Conservation (phyloP, 2,329 filamentous ascomycete species). For the Sporothrix brasiliensis region DNA sequence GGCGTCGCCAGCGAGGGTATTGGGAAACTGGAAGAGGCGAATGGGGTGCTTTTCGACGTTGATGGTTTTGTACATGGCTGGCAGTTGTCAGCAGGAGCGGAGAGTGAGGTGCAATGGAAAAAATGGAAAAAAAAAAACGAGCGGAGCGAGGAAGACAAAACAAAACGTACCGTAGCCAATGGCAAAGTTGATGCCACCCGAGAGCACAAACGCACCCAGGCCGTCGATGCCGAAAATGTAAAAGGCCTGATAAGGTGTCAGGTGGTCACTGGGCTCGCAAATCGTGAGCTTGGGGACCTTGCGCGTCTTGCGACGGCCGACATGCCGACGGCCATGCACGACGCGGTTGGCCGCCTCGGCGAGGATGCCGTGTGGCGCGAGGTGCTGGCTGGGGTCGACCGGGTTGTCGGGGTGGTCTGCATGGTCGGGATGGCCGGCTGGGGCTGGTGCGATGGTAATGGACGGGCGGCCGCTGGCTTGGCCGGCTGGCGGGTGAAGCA, state of each 20-base stretch:
- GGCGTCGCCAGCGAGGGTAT: slow-evolving; percentile 55
- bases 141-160: not conserved
- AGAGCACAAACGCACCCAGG: slow-evolving; percentile 51
- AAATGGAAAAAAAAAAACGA: no score
- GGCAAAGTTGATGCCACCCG: slow-evolving; percentile 56
- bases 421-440: not conserved
- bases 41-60: slow-evolving; percentile 46
- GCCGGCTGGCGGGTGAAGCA: not conserved
- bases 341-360: slow-evolving; percentile 34
- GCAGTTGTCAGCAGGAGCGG: slow-evolving; percentile 34
- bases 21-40: slow-evolving; percentile 54
- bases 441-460: slow-evolving; percentile 13
- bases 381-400: slow-evolving; percentile 7
- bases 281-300: slow-evolving; percentile 36
- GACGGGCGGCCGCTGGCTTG: not conserved
- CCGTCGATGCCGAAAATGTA: slow-evolving; percentile 55
- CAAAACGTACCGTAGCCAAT: slow-evolving; percentile 52
- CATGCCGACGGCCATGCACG: slow-evolving; percentile 11
- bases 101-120: no score
- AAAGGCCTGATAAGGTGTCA: slow-evolving; percentile 51
- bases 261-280: slow-evolving; percentile 44
- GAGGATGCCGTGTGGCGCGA: slow-evolving; percentile 31
- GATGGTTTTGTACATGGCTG: slow-evolving; percentile 53
- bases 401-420: not conserved
- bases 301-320: slow-evolving; percentile 24